These are phyloP conservation scores for Tolypocladium ovalisporum DNA, from an alignment of 2,329 filamentous ascomycete species.

Conservation along the genomic window DNA sequence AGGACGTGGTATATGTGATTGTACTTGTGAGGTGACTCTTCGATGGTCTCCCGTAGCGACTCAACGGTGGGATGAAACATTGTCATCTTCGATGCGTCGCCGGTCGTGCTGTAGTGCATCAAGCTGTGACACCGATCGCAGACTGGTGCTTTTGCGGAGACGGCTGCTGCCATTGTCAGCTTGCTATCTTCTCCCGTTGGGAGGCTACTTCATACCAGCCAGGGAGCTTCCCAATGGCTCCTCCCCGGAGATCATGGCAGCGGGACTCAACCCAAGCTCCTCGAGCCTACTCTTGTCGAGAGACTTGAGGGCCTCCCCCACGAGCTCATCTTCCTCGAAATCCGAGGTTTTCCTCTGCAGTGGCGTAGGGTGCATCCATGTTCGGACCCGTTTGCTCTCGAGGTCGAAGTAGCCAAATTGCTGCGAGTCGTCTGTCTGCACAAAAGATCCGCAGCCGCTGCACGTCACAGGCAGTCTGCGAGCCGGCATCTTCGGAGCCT, in stretches of 20 bases:
- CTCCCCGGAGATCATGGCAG: constrained; percentile 21
- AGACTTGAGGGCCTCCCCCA: constrained; percentile 31
- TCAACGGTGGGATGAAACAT: constrained; percentile 75
- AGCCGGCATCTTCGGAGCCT: not conserved
- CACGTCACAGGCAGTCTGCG: constrained; percentile 44
- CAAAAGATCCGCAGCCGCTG: constrained; percentile 53
- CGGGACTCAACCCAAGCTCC: constrained; percentile 34
- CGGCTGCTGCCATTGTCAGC: constrained; percentile 4
- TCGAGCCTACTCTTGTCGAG: constrained; percentile 30
- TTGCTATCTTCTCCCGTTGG: too few species aligned
- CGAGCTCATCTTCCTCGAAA: constrained; percentile 32
- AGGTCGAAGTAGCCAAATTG: constrained; percentile 47
- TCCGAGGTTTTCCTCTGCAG: constrained; percentile 7
- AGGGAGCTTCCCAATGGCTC: constrained; percentile 7
- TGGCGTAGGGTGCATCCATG: constrained; percentile 25
- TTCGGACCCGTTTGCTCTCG: constrained; percentile 37
- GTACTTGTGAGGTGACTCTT: constrained; percentile 77
- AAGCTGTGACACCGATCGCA: constrained; percentile 85
- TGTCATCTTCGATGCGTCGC: constrained; percentile 31
- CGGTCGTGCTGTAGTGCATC: constrained; percentile 60
- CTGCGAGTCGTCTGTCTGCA: constrained; percentile 40
- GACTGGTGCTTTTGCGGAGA: constrained; percentile 39
- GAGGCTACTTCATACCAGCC: constrained; percentile 1
- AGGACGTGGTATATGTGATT: constrained; percentile 95
- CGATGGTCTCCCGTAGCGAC: constrained; percentile 71